Base-by-base conservation (phyloP, 2,329 filamentous ascomycete genomes). In the Fusarium begoniae region DNA sequence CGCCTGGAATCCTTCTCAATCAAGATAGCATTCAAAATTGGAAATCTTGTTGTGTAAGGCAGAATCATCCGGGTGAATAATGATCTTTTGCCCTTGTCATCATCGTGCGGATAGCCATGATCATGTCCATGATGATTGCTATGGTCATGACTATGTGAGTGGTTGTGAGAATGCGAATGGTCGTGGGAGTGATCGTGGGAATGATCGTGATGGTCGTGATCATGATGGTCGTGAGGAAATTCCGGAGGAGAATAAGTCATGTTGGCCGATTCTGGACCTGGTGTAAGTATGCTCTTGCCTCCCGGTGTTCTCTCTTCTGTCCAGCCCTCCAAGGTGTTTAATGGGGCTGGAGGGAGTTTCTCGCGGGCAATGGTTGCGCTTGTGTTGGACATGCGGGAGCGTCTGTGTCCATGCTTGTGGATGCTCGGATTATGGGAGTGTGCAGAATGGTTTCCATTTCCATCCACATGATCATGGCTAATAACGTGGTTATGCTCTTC, bases 1-100 rank as follows among this genome's bases (percentile, higher is more conserved):
- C 96, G 90, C 66, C 96, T 90, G 22, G 96, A 98, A 81, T 99
- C 96, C 78, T 94, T 95, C 79, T 98, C 96, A 20, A 92, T 90
- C 77, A 99, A 84, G 66, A 99, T 94, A 60, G 94, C 92, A 80
- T 98, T 91, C 24, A 98, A 79, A 40, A 98, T 87, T 0, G 96
- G 95, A 80, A 92, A 94, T 32, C 87, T 86, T 55, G 92, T 88
- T 17, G 91, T 92, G 62, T 89, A 87, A 2, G 88, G 87, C n/a
- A 98, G 86, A 8, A 98, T 81, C 63, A 92, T 88, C 20, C 87
- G 89, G 0, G 96, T 97, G 44, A 97, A 86, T 53, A 84, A 86
- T 1, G 94, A 97, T 45, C 90, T 87, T 53, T 87, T 83, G 64
- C 85, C 83, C 56, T 84, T 81, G 17, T 83, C 80, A 53, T 85